Conservation (phyloP, 495 filamentous ascomycete genomes). For the Hyphodiscus hymeniophilus region DNA sequence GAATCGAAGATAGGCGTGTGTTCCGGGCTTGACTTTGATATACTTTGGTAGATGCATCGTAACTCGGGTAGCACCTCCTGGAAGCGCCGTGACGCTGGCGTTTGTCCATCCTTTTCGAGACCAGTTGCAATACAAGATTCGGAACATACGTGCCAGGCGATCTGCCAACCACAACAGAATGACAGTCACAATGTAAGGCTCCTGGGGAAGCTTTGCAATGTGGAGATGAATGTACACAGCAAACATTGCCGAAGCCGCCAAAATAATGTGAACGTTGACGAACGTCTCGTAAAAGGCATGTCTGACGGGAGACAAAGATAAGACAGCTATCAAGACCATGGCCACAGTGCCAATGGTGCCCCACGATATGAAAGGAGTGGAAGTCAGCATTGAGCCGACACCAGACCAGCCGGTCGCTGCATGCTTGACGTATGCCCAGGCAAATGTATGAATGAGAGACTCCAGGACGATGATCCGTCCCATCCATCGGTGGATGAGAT, state of each 20-base stretch:
- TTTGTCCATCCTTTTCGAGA: conserved; percentile 51
- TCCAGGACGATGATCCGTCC: conserved; percentile 80
- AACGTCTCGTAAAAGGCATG: conserved; percentile 98
- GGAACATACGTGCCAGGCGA: conserved; percentile 56
- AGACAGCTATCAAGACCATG: conserved; percentile 48
- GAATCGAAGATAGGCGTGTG: conserved; percentile 84
- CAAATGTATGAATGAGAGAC: conserved; percentile 61
- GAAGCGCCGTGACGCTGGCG: conserved; percentile 66
- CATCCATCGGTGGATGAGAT: conserved; percentile 91
- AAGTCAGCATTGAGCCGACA: conserved; percentile 37
- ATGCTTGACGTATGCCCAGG: conserved; percentile 65
- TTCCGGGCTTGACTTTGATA: conserved; percentile 72
- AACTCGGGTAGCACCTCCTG: conserved; percentile 75
- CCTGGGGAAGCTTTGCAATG: conserved; percentile 51
- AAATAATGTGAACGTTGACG: conserved; percentile 68
- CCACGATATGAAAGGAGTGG: conserved; percentile 49
- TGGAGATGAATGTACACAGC: conserved; percentile 66
- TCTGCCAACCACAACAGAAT: conserved; percentile 74
- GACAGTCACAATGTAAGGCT: conserved; percentile 57
- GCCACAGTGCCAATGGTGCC: conserved; percentile 44
- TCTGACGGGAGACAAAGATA: conserved; percentile 66
- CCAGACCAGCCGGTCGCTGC: conserved; percentile 56
- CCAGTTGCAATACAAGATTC: conserved; percentile 65
- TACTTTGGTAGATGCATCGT: conserved; percentile 72
- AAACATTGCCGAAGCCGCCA: conserved; percentile 54